These are phyloP conservation scores for Suzukiozyma palmioleophila DNA, from an alignment of 1,139 yeast genomes.

Conservation along the genomic window DNA sequence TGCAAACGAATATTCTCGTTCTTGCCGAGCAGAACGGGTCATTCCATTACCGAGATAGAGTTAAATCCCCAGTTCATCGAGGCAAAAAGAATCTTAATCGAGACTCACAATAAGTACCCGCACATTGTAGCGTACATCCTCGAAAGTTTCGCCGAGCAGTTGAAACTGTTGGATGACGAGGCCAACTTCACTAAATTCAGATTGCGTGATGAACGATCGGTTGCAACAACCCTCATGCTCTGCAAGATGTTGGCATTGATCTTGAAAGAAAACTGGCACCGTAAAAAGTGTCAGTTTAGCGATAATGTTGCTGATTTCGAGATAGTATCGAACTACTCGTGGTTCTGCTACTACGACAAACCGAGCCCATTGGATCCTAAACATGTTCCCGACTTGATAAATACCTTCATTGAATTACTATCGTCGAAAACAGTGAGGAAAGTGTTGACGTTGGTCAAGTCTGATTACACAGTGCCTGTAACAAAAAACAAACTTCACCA, in stretches of 20 bases:
- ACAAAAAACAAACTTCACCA: slow-evolving; percentile 8
- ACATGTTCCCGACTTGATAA: slow-evolving; percentile 14
- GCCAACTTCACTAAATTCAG: slow-evolving; percentile 20
- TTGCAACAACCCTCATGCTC: slow-evolving; percentile 31
- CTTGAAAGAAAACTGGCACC: slow-evolving; percentile 27
- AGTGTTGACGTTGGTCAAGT: slow-evolving; percentile 18
- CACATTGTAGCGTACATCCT: slow-evolving; percentile 13
- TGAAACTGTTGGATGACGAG: slow-evolving; percentile 27
- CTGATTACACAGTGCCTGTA: slow-evolving; percentile 13
- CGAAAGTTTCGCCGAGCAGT: slow-evolving; percentile 9
- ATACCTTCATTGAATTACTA: slow-evolving; percentile 17
- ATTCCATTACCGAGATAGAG: slow-evolving; percentile 40
- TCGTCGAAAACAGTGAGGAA: slow-evolving; percentile 20
- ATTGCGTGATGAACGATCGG: slow-evolving; percentile 30
- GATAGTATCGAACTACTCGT: slow-evolving; percentile 18
- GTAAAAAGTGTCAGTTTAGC: slow-evolving; percentile 10
- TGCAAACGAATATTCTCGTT: slow-evolving; percentile 29
- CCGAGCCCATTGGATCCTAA: slow-evolving; percentile 16
- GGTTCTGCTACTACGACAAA: slow-evolving; percentile 19
- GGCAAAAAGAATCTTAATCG: slow-evolving; percentile 28
- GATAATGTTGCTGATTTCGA: slow-evolving; percentile 13
- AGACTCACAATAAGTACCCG: slow-evolving; percentile 14
- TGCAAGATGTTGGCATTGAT: slow-evolving; percentile 29
- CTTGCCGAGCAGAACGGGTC: slow-evolving; percentile 38
- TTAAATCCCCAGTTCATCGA: slow-evolving; percentile 36